Conservation (phyloP, 2,329 filamentous ascomycete genomes). For the Nothophaeocryptopus gaeumannii region DNA sequence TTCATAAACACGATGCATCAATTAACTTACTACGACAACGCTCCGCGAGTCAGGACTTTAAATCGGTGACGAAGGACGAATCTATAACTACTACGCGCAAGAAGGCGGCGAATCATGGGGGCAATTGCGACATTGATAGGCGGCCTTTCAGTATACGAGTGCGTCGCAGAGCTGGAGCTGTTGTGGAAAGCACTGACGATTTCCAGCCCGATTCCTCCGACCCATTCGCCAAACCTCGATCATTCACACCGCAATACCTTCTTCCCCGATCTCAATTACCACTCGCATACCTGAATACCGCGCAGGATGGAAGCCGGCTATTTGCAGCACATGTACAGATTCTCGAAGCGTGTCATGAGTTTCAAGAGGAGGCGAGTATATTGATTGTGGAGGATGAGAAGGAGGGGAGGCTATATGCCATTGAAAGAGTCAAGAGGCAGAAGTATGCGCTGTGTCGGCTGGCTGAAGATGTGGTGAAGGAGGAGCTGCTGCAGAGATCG, state of each 20-base stretch:
- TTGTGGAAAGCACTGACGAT: conserved; percentile 8
- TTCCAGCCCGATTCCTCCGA: conserved; percentile 22
- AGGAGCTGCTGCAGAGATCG: conserved; percentile 44
- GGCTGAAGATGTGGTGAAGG: conserved; percentile 62
- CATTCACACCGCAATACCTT: conserved; percentile 40
- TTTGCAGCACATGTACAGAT: conserved; percentile 63
- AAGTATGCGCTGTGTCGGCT: conserved; percentile 69
- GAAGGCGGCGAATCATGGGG: conserved; percentile 13
- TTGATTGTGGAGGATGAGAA: conserved; percentile 61
- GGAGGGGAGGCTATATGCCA: conserved; percentile 55
- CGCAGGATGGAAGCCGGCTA: conserved; percentile 51
- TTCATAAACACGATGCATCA: conserved; percentile 16
- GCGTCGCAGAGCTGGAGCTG: not conserved
- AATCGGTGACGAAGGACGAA: not conserved
- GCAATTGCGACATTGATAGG: conserved; percentile 18
- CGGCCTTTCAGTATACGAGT: conserved; percentile 30
- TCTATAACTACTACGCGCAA: conserved; percentile 7
- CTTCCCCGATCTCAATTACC: conserved; percentile 60
- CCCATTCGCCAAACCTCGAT: conserved; percentile 25
- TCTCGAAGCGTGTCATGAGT: conserved; percentile 58
- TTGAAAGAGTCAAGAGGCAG: conserved; percentile 62
- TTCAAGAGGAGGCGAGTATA: conserved; percentile 49
- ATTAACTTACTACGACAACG: not conserved
- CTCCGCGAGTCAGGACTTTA: conserved; percentile 6
- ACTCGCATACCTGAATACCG: conserved; percentile 61